phyloP scores from a whole-genome alignment of 2,329 filamentous ascomycete genomes.

The Xylariaceae sp. region DNA sequence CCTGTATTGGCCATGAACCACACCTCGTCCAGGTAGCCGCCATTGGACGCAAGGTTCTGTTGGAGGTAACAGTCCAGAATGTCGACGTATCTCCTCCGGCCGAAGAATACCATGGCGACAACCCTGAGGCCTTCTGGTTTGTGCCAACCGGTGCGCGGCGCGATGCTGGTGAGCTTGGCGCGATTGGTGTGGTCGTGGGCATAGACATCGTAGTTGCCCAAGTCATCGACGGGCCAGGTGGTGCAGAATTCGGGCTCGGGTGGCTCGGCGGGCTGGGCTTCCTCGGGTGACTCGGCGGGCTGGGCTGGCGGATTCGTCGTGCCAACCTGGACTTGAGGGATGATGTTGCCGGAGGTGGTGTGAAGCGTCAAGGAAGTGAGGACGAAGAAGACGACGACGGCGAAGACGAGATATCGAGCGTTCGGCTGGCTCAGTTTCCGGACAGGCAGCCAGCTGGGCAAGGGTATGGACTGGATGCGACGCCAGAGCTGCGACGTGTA shows the following conservation, averaged over 20 bases:
- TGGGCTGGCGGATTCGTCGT: too few relatives aligned
- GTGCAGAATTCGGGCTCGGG: slow-evolving; percentile 26
- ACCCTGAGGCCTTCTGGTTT: slow-evolving; percentile 35
- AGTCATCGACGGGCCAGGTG: slow-evolving; percentile 29
- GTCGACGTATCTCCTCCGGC: slow-evolving; percentile 41
- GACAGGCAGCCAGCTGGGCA: slow-evolving; percentile 24
- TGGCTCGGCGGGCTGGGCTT: not conserved
- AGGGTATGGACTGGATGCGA: slow-evolving; percentile 21
- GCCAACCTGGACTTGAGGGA: too few relatives aligned
- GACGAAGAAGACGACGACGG: slow-evolving; percentile 23
- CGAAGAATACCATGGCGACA: slow-evolving; percentile 46
- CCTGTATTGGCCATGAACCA: slow-evolving; percentile 43
- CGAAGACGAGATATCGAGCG: slow-evolving; percentile 23
- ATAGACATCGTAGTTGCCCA: slow-evolving; percentile 23
- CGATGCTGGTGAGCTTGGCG: slow-evolving; percentile 24
- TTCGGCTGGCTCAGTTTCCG: slow-evolving; percentile 27
- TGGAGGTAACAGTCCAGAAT: slow-evolving; percentile 45
- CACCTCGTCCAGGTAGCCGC: slow-evolving; percentile 43
- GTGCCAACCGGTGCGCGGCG: slow-evolving; percentile 30
- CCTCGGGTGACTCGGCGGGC: not conserved
- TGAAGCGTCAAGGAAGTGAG: slow-evolving; percentile 17
- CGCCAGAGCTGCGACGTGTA: slow-evolving; percentile 21
- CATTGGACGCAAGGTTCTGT: slow-evolving; percentile 43
- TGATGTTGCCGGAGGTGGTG: not conserved
- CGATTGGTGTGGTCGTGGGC: slow-evolving; percentile 14